A percentile compares a stretch with the other conserved stretches of the same genome.
These are phyloP conservation scores for Phalaenopsis equestris DNA, from an alignment of 106 monocot genomes.

Conservation along the genomic window DNA sequence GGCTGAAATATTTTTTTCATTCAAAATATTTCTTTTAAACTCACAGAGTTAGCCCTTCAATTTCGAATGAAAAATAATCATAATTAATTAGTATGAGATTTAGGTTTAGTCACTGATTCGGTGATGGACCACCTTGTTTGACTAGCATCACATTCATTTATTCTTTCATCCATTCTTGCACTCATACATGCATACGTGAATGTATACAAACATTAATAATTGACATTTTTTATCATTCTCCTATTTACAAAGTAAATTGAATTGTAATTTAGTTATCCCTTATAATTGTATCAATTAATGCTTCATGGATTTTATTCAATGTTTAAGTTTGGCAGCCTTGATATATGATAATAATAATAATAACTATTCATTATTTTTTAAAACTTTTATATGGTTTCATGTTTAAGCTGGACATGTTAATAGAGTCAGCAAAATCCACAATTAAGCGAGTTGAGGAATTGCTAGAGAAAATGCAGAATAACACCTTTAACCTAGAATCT, in stretches of 20 bases:
- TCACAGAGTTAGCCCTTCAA: too few species aligned
- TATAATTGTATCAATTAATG: background rate
- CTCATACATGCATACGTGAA: background rate
- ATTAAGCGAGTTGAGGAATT: conserved; percentile 76
- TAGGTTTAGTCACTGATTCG: too few species aligned
- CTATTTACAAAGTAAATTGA: background rate
- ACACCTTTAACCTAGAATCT: conserved; percentile 58
- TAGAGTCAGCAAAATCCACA: conserved; percentile 80
- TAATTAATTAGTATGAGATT: too few species aligned
- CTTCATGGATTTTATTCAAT: background rate
- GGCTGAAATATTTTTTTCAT: too few species aligned
- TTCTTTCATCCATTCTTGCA: background rate
- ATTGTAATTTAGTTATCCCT: background rate
- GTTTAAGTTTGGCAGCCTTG: background rate
- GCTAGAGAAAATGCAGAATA: conserved; percentile 83
- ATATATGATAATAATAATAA: background rate
- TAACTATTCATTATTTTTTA: conserved; percentile 5
- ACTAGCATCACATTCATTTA: background rate
- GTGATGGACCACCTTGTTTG: too few species aligned
- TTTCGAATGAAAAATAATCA: too few species aligned
- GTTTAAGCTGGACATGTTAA: conserved; percentile 93
- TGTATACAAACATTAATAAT: background rate
- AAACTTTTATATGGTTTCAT: conserved; percentile 13
- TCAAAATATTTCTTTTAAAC: too few species aligned
- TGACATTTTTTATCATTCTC: background rate